Percentiles rank a stretch among this genome's conserved stretches.
Evolutionary conservation across 805 yeast species (phyloP).

Genomic region (Candida oleophila): DNA sequence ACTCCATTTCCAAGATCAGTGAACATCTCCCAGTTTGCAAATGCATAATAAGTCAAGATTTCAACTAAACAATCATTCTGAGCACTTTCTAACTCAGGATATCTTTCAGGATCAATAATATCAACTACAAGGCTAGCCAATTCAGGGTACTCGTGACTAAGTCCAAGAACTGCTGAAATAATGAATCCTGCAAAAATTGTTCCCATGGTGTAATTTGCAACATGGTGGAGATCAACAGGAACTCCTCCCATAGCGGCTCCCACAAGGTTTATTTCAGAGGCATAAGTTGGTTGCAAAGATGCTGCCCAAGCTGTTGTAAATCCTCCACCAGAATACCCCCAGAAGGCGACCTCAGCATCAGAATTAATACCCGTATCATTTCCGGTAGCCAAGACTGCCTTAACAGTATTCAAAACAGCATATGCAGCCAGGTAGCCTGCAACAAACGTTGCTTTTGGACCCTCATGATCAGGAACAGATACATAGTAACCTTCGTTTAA

Average conservation of each 20-base stretch:
- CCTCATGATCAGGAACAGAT: conserved; percentile 35
- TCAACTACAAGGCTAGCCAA: conserved; percentile 8
- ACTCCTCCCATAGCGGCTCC: conserved; percentile 32
- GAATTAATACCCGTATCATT: conserved; percentile 17
- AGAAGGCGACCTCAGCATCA: conserved; percentile 21
- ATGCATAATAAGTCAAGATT: background rate
- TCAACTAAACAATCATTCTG: background rate
- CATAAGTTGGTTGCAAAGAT: conserved; percentile 21
- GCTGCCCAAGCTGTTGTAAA: conserved; percentile 41
- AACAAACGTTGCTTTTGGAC: conserved; percentile 28
- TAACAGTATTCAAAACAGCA: conserved; percentile 27
- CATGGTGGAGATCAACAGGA: conserved; percentile 21
- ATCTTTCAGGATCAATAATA: conserved; percentile 3
- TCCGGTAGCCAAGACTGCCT: conserved; percentile 21
- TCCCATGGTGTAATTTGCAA: conserved; percentile 19
- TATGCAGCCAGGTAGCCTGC: conserved; percentile 31
- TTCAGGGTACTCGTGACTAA: conserved; percentile 24
- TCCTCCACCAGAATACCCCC: conserved; percentile 42
- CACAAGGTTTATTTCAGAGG: conserved; percentile 7
- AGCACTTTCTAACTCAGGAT: background rate
- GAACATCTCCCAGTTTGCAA: background rate
- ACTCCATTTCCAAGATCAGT: conserved; percentile 6
- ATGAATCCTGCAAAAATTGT: conserved; percentile 21
- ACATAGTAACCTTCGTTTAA: conserved; percentile 32
- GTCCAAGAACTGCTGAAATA: conserved; percentile 21